A percentile compares a stretch with the other conserved stretches of the same genome.
Evolutionary conservation across 139 green algal genomes (phyloP).

Genomic region (Auxenochlorella protothecoides): DNA sequence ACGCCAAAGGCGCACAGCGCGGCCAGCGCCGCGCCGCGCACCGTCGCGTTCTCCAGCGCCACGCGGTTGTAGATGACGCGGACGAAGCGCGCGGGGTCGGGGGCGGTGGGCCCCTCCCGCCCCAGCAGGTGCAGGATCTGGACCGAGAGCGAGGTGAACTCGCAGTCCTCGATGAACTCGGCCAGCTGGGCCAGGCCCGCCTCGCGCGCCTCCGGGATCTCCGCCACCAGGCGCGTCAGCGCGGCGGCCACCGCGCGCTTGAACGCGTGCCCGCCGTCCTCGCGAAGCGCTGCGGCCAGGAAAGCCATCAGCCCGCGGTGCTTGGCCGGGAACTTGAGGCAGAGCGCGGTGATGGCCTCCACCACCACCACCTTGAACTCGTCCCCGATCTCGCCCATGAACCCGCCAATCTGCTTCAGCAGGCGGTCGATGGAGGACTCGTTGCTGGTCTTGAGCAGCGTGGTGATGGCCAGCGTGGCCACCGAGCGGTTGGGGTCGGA

Average conservation of each 20-base stretch:
- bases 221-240: conserved; percentile 85
- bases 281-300: conserved; percentile 70
- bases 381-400: conserved; percentile 97
- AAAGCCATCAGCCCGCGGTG: conserved; percentile 95
- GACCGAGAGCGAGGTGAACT: conserved; percentile 94
- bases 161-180: conserved; percentile 99
- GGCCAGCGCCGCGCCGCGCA: conserved; percentile 84
- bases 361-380: conserved; percentile 99
- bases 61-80: conserved; percentile 99
- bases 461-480: conserved; percentile 97
- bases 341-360: conserved; percentile 87
- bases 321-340: conserved; percentile 97
- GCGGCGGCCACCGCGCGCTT: conserved; percentile 93
- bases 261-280: conserved; percentile 97
- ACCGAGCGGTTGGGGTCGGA: conserved; percentile 89
- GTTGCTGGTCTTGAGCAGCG: conserved; percentile 97
- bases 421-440: conserved; percentile 93
- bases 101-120: conserved; percentile 62
- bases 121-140: conserved; percentile 95
- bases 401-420: conserved; percentile 95
- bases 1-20: conserved; percentile 83
- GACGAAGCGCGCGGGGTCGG: conserved; percentile 72
- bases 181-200: conserved; percentile 88
- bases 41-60: conserved; percentile 97
- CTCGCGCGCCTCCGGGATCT: conserved; percentile 96